These are phyloP conservation scores for Paspalum vaginatum DNA, from an alignment of 176 grass and related monocot species.

Conservation along the genomic window DNA sequence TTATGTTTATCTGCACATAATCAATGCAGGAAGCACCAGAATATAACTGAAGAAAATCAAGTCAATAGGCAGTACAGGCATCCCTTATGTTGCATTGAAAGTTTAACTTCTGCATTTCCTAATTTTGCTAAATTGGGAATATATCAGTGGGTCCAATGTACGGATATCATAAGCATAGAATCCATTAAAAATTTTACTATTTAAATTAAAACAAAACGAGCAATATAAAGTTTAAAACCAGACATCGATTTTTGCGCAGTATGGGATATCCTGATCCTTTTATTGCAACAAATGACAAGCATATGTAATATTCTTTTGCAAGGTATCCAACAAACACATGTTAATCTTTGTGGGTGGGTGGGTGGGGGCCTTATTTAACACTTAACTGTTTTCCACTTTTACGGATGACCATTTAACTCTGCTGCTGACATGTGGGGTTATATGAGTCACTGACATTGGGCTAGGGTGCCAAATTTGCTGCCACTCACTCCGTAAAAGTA, in stretches of 20 bases:
- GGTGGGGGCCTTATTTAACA: too few species aligned
- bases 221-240: neutral
- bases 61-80: neutral
- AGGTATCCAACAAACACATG: constrained; percentile 1
- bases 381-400: too few species aligned
- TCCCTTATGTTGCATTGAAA: neutral
- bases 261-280: neutral
- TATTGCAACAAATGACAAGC: neutral
- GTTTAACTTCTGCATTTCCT: neutral
- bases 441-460: too few species aligned
- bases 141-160: neutral
- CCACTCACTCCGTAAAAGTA: too few species aligned
- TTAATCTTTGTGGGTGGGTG: too few species aligned
- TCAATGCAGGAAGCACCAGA: neutral
- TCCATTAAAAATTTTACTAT: neutral
- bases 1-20: neutral
- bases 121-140: constrained; percentile 22
- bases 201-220: neutral
- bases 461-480: too few species aligned
- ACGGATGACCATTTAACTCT: too few species aligned
- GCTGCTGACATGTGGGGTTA: too few species aligned
- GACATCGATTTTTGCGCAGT: neutral
- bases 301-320: neutral
- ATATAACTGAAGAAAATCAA: constrained; percentile 1
- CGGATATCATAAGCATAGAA: neutral